Conservation (phyloP, 495 filamentous ascomycete species). For the Podospora tetraspora region DNA sequence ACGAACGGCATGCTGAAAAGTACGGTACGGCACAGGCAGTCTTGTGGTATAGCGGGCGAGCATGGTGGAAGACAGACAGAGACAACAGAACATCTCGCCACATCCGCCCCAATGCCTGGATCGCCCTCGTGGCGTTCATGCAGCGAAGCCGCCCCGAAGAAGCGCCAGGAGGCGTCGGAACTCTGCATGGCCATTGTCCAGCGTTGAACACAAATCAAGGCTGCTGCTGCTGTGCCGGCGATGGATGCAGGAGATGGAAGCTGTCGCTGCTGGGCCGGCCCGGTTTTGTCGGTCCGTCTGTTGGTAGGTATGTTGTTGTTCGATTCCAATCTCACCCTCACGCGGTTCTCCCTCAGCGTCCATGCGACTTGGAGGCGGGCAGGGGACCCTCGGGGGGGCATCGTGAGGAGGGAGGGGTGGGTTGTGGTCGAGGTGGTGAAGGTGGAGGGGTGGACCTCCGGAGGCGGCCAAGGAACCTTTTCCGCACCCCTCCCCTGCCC, state of each 20-base stretch:
- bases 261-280: neutral
- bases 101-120: neutral
- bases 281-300: neutral
- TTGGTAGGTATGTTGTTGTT: neutral
- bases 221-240: neutral
- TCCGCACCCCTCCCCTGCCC: neutral
- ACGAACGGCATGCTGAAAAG: conserved; percentile 1
- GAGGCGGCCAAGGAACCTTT: neutral
- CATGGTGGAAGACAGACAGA: neutral
- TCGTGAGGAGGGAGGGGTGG: neutral
- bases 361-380: neutral
- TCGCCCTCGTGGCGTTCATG: neutral
- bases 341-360: neutral
- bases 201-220: neutral
- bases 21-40: neutral
- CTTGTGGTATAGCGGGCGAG: neutral
- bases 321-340: neutral
- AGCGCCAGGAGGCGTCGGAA: neutral
- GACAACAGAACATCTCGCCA: neutral
- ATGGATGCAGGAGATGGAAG: neutral
- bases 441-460: neutral
- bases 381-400: neutral
- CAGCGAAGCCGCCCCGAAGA: neutral
- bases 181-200: neutral
- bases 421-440: neutral